Conservation (phyloP, 78 protist genomes). For the Pigoraptor vietnamica region DNA sequence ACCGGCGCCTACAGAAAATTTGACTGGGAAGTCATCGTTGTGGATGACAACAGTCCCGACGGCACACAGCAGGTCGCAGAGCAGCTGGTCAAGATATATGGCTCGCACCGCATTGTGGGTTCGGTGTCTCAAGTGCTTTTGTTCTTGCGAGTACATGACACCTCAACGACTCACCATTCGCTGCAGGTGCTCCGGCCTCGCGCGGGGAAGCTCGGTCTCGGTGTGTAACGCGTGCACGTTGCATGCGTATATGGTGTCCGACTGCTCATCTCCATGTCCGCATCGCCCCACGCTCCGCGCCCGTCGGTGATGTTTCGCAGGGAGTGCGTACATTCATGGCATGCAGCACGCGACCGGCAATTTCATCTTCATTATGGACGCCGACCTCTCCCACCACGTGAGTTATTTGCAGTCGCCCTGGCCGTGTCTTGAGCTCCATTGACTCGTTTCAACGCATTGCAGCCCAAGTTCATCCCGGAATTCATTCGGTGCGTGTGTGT, state of each 20-base stretch:
- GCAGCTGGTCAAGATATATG: slow-evolving; percentile 66
- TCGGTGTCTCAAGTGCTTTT: too few species aligned
- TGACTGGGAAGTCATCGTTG: slow-evolving; percentile 73
- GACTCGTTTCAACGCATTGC: too few species aligned
- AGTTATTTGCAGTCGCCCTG: too few species aligned
- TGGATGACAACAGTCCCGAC: slow-evolving; percentile 86
- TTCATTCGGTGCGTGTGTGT: slow-evolving; percentile 37
- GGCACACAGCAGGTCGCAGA: slow-evolving; percentile 75
- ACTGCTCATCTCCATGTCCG: too few species aligned
- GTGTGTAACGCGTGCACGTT: too few species aligned
- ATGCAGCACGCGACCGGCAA: slow-evolving; percentile 71
- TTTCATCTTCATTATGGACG: slow-evolving; percentile 86
- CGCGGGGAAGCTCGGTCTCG: slow-evolving; percentile 83
- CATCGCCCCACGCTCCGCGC: neutral
- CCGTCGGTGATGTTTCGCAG: neutral
- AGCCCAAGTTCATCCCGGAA: slow-evolving; percentile 87
- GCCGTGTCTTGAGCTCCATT: too few species aligned
- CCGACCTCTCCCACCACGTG: slow-evolving; percentile 85
- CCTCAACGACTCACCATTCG: too few species aligned
- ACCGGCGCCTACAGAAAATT: slow-evolving; percentile 17
- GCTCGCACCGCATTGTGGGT: slow-evolving; percentile 45
- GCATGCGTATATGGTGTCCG: too few species aligned
- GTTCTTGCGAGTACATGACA: too few species aligned
- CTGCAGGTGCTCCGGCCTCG: slow-evolving; percentile 37
- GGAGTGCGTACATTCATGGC: slow-evolving; percentile 83